phyloP scores from a whole-genome alignment of 257 asterid genomes.

The Solanum peruvianum region DNA sequence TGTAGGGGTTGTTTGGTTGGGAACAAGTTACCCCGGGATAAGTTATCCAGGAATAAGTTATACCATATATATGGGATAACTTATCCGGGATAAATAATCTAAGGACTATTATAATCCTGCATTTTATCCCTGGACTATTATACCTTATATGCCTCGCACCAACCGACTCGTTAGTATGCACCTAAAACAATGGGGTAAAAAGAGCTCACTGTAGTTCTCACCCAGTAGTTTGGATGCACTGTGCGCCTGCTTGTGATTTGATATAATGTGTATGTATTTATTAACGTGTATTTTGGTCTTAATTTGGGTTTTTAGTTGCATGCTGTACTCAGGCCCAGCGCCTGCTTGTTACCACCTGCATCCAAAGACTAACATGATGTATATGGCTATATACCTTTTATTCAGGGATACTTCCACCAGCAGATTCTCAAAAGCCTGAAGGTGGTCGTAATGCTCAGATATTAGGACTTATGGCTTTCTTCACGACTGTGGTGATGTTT shows the following conservation, averaged over 20 bases:
- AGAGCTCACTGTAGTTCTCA: background rate
- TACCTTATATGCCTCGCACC: background rate
- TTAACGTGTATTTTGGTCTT: background rate
- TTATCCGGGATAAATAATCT: background rate
- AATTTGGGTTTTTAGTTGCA: background rate
- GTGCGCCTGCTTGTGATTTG: background rate
- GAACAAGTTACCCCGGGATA: background rate
- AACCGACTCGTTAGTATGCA: background rate
- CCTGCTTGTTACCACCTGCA: background rate
- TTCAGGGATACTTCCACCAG: constrained; percentile 2
- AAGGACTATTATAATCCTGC: background rate
- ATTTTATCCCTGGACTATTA: background rate
- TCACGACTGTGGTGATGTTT: background rate
- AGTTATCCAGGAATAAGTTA: background rate
- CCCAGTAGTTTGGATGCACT: background rate
- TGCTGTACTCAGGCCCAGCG: background rate
- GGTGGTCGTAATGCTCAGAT: background rate
- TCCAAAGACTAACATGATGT: background rate
- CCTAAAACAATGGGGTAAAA: background rate
- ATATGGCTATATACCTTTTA: background rate
- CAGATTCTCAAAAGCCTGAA: background rate
- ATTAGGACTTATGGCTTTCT: background rate
- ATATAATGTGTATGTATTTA: background rate
- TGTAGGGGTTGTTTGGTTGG: background rate
- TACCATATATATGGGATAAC: background rate